Percentiles rank a stretch among this genome's conserved stretches.
These are phyloP conservation scores for Hysterium pulicare DNA, from an alignment of 2,329 filamentous ascomycete genomes.

Conservation along the genomic window DNA sequence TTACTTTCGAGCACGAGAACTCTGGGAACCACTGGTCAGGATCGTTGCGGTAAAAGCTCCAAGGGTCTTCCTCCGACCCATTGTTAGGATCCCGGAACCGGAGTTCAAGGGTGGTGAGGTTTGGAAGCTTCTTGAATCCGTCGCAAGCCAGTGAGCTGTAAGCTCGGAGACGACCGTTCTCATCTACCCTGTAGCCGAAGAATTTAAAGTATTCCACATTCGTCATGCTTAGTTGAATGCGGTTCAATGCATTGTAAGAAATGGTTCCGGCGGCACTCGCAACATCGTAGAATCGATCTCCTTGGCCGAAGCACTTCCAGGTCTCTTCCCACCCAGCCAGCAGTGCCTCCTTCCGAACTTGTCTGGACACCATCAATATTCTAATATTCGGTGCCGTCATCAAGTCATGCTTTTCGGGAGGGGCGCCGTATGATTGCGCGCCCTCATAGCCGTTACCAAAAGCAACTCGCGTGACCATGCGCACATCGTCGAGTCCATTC, in stretches of 20 bases:
- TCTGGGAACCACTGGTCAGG: too few relatives aligned
- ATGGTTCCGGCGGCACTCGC: neutral
- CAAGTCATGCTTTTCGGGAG: too few relatives aligned
- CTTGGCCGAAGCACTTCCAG: neutral
- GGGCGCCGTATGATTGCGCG: too few relatives aligned
- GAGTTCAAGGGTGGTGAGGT: neutral
- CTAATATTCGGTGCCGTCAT: too few relatives aligned
- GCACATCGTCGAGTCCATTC: too few relatives aligned
- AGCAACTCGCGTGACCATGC: too few relatives aligned
- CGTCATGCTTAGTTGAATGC: neutral
- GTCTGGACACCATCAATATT: neutral
- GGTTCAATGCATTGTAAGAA: neutral
- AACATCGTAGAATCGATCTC: neutral
- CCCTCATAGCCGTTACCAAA: too few relatives aligned
- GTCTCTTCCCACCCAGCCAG: neutral
- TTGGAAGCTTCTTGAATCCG: neutral
- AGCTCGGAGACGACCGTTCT: too few relatives aligned
- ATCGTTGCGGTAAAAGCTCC: neutral
- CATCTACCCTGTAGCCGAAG: neutral
- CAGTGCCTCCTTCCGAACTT: neutral
- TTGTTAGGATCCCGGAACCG: neutral
- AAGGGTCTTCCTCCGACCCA: neutral
- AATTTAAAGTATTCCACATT: neutral
- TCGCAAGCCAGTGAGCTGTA: too few relatives aligned
- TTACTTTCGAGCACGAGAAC: neutral